phyloP scores from a whole-genome alignment of 805 yeast species.

The Metschnikowia reukaufii region DNA sequence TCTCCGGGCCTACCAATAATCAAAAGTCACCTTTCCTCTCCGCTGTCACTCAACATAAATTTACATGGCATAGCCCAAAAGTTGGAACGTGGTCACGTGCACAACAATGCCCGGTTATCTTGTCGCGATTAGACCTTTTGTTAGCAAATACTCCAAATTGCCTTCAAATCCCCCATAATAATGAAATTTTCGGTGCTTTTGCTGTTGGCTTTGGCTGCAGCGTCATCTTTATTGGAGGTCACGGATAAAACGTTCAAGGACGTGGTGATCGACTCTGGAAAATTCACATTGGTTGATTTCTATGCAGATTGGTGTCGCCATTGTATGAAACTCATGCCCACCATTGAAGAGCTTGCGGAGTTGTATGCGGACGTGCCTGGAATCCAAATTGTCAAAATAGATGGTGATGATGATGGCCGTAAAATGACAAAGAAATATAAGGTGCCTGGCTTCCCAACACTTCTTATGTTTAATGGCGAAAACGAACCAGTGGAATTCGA shows the following conservation, averaged over 20 bases:
- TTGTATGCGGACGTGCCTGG: constrained; percentile 31
- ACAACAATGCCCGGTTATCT: too few species aligned
- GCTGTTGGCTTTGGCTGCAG: constrained; percentile 5
- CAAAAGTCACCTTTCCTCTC: too few species aligned
- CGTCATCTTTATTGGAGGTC: constrained; percentile 40
- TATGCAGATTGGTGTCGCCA: constrained; percentile 76
- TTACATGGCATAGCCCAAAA: too few species aligned
- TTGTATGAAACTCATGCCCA: constrained; percentile 58
- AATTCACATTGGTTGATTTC: constrained; percentile 43
- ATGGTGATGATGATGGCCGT: constrained; percentile 57
- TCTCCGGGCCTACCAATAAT: too few species aligned
- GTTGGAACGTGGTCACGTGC: too few species aligned
- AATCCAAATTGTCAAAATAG: constrained; percentile 53
- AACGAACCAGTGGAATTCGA: constrained; percentile 53
- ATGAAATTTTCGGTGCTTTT: constrained; percentile 9
- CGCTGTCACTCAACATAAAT: too few species aligned
- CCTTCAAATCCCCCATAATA: not conserved
- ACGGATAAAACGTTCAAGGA: constrained; percentile 54
- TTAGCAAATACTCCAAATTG: too few species aligned
- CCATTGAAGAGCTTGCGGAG: constrained; percentile 31
- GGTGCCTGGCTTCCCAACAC: constrained; percentile 65
- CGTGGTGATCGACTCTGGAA: constrained; percentile 55
- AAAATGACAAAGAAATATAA: constrained; percentile 50
- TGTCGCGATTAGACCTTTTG: too few species aligned
- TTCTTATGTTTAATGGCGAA: constrained; percentile 56